These are phyloP conservation scores for Cladosporium sp. DNA, from an alignment of 2,329 filamentous ascomycete species.

Conservation along the genomic window DNA sequence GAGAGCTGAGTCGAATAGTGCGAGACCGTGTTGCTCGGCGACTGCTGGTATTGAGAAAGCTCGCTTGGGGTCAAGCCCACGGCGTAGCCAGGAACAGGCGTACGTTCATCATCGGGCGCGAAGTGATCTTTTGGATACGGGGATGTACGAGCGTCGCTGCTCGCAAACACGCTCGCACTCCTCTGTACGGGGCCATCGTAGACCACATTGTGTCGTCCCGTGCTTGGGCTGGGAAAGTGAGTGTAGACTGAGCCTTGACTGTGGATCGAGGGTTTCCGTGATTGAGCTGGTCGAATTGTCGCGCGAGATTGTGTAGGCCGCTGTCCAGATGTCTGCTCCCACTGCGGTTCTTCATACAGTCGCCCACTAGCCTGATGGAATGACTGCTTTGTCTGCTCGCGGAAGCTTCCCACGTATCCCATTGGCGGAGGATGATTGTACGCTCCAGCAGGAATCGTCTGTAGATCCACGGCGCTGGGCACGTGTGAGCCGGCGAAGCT, in stretches of 20 bases:
- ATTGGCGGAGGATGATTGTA: background rate
- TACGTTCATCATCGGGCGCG: background rate
- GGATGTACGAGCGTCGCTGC: background rate
- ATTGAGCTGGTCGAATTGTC: background rate
- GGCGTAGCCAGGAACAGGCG: background rate
- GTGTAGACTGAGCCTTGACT: background rate
- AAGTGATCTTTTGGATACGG: background rate
- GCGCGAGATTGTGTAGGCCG: background rate
- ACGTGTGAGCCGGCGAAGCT: slow-evolving; percentile 2
- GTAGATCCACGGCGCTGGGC: background rate
- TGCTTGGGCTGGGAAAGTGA: background rate
- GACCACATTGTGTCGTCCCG: background rate
- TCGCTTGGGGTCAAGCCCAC: slow-evolving; percentile 7
- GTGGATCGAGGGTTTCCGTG: background rate
- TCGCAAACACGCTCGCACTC: background rate
- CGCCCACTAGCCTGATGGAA: background rate
- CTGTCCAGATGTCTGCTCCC: background rate
- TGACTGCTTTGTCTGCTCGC: background rate
- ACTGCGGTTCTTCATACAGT: too few relatives aligned
- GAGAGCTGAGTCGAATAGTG: slow-evolving; percentile 1
- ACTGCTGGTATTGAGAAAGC: background rate
- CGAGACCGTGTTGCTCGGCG: background rate
- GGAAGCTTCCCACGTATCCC: background rate
- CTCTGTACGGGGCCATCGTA: background rate
- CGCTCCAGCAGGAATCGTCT: background rate